phyloP scores from a whole-genome alignment of 306 rosid species.

The Amphicarpaea edgeworthii region DNA sequence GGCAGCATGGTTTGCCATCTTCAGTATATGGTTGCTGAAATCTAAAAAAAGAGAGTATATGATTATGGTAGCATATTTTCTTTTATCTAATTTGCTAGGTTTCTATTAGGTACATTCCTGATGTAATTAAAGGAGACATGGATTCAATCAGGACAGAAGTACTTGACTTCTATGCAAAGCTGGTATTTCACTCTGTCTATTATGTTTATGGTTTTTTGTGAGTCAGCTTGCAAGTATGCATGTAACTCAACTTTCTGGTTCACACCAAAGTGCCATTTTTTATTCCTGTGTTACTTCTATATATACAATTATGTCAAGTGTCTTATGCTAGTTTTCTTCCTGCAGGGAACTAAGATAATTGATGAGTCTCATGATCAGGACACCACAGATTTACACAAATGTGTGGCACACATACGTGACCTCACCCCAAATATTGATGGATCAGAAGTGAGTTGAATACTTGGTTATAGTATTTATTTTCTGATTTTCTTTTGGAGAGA shows the following conservation, averaged over 20 bases:
- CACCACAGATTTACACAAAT: constrained; percentile 94
- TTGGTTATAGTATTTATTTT: constrained; percentile 25
- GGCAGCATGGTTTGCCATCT: constrained; percentile 33
- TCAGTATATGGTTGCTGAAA: not conserved
- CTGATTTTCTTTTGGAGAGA: constrained; percentile 16
- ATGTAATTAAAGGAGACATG: constrained; percentile 93
- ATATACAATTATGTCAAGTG: constrained; percentile 34
- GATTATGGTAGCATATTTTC: no score
- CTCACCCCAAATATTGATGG: constrained; percentile 53
- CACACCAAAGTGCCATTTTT: constrained; percentile 14
- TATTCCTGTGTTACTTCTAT: constrained; percentile 28
- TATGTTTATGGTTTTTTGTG: constrained; percentile 1
- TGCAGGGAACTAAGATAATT: constrained; percentile 80
- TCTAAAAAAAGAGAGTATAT: no score
- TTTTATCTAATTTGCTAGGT: constrained; percentile 33
- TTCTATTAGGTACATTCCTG: constrained; percentile 82
- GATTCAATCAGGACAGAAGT: constrained; percentile 87
- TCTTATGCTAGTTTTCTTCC: constrained; percentile 46
- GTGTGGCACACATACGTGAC: constrained; percentile 68
- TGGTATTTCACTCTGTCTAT: constrained; percentile 52
- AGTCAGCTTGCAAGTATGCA: not conserved
- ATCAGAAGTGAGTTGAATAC: constrained; percentile 66
- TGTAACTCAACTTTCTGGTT: constrained; percentile 35
- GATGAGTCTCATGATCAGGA: constrained; percentile 94
- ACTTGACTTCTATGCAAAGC: constrained; percentile 66